Evolutionary conservation across 352 stramenopile species (phyloP).

Genomic region (Thraustochytrium sp.): DNA sequence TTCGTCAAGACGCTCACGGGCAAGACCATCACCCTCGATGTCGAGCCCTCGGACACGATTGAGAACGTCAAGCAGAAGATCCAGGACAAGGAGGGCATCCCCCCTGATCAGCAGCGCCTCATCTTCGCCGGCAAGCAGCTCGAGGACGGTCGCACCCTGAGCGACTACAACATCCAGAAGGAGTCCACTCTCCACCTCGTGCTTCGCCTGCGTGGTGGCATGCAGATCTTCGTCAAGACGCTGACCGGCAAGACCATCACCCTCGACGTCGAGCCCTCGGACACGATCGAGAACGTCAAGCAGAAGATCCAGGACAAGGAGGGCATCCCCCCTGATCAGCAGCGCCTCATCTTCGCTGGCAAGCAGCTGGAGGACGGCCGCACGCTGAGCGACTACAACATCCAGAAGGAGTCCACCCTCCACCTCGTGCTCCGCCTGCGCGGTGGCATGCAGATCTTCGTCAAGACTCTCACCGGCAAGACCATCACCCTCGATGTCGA

Average conservation of each 20-base stretch:
- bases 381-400: conserved; percentile 87
- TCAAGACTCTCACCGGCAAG: conserved; percentile 91
- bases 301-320: conserved; percentile 99
- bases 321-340: conserved; percentile 98
- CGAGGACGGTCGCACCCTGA: conserved; percentile 48
- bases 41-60: conserved; percentile 97
- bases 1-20: conserved; percentile 88
- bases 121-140: conserved; percentile 53
- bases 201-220: conserved; percentile 56
- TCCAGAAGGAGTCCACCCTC: conserved; percentile 65
- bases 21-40: conserved; percentile 93
- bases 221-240: conserved; percentile 90
- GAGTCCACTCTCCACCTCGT: conserved; percentile 53
- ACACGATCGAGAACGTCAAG: conserved; percentile 99
- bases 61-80: conserved; percentile 99
- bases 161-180: conserved; percentile 53
- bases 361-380: conserved; percentile 97
- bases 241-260: conserved; percentile 99
- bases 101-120: conserved; percentile 50
- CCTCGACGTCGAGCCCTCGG: conserved; percentile 96
- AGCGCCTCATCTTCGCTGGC: conserved; percentile 99
- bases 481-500: conserved; percentile 99
- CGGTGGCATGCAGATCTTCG: conserved; percentile 86
- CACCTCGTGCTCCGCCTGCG: conserved; percentile 52
- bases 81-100: conserved; percentile 90